phyloP scores from a whole-genome alignment of 2,329 filamentous ascomycete genomes.

The Botryotinia globosa region DNA sequence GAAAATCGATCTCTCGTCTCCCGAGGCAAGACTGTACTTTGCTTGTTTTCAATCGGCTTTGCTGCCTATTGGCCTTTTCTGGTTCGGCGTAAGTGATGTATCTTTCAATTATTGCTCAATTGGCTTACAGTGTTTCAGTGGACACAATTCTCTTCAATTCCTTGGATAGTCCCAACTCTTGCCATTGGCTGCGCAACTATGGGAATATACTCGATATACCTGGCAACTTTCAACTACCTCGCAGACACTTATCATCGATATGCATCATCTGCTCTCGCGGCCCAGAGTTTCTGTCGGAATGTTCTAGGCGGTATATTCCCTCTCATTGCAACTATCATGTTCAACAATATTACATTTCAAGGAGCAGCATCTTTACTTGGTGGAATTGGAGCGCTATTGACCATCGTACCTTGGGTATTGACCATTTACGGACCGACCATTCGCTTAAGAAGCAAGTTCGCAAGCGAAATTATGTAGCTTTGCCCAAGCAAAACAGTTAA shows the following conservation, averaged over 20 bases:
- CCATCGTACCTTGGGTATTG: constrained; percentile 82
- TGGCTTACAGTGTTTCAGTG: constrained; percentile 54
- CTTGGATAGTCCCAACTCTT: constrained; percentile 70
- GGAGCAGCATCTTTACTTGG: constrained; percentile 74
- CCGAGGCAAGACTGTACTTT: constrained; percentile 81
- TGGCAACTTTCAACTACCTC: constrained; percentile 90
- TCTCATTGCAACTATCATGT: constrained; percentile 71
- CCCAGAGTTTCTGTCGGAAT: constrained; percentile 84
- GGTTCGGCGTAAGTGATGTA: constrained; percentile 36
- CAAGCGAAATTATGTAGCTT: constrained; percentile 39
- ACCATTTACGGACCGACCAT: constrained; percentile 77
- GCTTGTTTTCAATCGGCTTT: constrained; percentile 72
- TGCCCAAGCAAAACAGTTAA: background rate
- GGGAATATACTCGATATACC: constrained; percentile 82
- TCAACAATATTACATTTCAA: constrained; percentile 66
- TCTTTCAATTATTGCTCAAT: background rate
- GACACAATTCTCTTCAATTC: constrained; percentile 58
- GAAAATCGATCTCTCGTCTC: constrained; percentile 44
- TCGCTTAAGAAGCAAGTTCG: constrained; percentile 72
- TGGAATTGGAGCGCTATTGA: constrained; percentile 62
- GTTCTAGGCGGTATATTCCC: constrained; percentile 79
- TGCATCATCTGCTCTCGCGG: constrained; percentile 80
- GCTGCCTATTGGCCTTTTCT: constrained; percentile 76
- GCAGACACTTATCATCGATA: constrained; percentile 85
- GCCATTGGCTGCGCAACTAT: constrained; percentile 74